Conservation (phyloP, 371 early-diverging fungal genomes). For the Mucor ambiguus region DNA sequence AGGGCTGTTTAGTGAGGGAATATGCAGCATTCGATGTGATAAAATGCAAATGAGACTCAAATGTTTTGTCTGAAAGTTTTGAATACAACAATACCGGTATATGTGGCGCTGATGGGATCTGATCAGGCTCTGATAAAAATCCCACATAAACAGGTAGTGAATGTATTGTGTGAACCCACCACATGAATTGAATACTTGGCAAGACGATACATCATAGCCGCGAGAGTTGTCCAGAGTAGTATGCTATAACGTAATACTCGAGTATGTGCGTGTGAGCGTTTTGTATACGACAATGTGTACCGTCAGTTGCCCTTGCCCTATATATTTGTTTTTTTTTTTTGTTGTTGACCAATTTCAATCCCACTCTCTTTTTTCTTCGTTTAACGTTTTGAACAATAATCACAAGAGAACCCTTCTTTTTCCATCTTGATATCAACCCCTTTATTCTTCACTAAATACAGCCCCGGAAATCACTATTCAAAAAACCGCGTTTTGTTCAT, state of each 20-base stretch:
- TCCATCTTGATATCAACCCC: background rate
- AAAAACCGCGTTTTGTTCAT: slow-evolving; percentile 3
- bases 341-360: slow-evolving; percentile 3
- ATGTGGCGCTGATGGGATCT: background rate
- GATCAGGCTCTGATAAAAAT: background rate
- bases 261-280: background rate
- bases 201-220: background rate
- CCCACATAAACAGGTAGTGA: background rate
- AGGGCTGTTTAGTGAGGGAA: background rate
- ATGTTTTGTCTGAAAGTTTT: background rate
- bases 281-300: background rate
- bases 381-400: background rate
- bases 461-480: background rate
- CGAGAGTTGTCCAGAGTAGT: background rate
- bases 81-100: background rate
- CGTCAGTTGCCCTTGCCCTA: slow-evolving; percentile 7
- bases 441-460: background rate
- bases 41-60: background rate
- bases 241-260: background rate
- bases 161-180: too few species aligned
- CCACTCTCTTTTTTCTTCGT: slow-evolving; percentile 1
- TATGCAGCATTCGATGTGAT: background rate
- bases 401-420: background rate
- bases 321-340: slow-evolving; percentile 1
- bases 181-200: background rate